These are phyloP conservation scores for Mortierella polycephala DNA, from an alignment of 371 early-diverging fungal species.

Conservation along the genomic window DNA sequence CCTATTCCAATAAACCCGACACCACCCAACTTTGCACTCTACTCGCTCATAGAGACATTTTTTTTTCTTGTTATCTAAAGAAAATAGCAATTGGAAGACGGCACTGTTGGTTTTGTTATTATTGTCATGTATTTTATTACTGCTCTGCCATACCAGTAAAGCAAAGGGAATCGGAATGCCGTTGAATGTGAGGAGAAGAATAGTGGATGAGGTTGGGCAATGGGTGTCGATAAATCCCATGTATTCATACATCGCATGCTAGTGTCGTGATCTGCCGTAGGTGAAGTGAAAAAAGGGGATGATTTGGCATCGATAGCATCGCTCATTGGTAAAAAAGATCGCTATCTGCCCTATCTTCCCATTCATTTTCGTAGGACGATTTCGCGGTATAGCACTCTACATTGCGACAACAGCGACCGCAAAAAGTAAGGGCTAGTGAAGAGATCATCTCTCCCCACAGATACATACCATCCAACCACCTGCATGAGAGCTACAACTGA, in stretches of 20 bases:
- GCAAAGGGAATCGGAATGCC: conserved; percentile 1
- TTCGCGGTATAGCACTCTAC: no score
- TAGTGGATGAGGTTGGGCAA: no score
- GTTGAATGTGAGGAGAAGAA: not conserved
- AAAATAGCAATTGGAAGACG: not conserved
- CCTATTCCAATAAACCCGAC: conserved; percentile 14
- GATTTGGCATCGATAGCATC: not conserved
- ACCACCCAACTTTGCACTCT: not conserved
- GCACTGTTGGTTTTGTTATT: no score
- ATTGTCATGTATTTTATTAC: no score
- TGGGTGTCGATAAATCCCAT: no score
- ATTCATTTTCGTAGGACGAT: not conserved
- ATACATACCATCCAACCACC: no score
- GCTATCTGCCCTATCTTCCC: conserved; percentile 5
- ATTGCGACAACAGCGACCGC: not conserved
- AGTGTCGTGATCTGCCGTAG: not conserved
- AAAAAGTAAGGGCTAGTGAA: not conserved
- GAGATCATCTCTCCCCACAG: no score
- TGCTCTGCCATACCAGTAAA: no score
- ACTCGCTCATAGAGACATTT: not conserved
- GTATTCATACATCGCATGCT: no score
- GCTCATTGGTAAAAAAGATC: not conserved
- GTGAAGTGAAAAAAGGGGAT: not conserved
- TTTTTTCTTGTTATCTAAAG: not conserved
- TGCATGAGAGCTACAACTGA: no score